phyloP scores from a whole-genome alignment of 306 rosid genomes.

The Pterocarpus santalinus region DNA sequence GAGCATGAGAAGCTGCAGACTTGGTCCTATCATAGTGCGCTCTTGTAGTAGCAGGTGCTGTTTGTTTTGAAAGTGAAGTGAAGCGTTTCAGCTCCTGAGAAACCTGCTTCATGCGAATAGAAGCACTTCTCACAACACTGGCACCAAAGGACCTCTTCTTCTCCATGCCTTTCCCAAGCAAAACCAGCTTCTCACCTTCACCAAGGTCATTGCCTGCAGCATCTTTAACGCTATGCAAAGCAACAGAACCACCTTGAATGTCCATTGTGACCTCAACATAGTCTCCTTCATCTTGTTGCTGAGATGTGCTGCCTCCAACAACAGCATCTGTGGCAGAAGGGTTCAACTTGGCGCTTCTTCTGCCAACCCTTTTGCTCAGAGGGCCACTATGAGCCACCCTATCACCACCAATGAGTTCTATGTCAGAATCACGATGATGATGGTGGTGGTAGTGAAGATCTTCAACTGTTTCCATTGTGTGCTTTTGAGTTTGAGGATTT shows the following conservation, averaged over 20 bases:
- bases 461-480: slow-evolving; percentile 42
- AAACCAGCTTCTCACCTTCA: slow-evolving; percentile 46
- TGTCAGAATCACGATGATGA: slow-evolving; percentile 42
- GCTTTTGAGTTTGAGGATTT: not conserved
- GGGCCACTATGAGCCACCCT: slow-evolving; percentile 46
- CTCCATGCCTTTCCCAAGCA: slow-evolving; percentile 55
- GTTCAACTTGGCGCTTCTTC: slow-evolving; percentile 46
- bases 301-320: slow-evolving; percentile 4
- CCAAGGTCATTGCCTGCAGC: slow-evolving; percentile 19
- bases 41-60: slow-evolving; percentile 15
- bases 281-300: slow-evolving; percentile 41
- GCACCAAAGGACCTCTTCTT: slow-evolving; percentile 60
- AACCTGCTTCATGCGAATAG: slow-evolving; percentile 56
- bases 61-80: slow-evolving; percentile 49
- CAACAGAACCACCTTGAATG: slow-evolving; percentile 57
- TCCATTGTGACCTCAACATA: slow-evolving; percentile 63
- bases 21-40: slow-evolving; percentile 50
- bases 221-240: slow-evolving; percentile 55
- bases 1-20: slow-evolving; percentile 60
- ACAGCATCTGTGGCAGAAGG: slow-evolving; percentile 6
- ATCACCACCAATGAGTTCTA: slow-evolving; percentile 53
- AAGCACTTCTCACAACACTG: slow-evolving; percentile 50
- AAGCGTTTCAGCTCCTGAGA: slow-evolving; percentile 65
- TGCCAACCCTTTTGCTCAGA: slow-evolving; percentile 52
- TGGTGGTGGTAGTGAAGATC: slow-evolving; percentile 19